These are phyloP conservation scores for Prosopis cineraria DNA, from an alignment of 306 rosid genomes.

Conservation along the genomic window DNA sequence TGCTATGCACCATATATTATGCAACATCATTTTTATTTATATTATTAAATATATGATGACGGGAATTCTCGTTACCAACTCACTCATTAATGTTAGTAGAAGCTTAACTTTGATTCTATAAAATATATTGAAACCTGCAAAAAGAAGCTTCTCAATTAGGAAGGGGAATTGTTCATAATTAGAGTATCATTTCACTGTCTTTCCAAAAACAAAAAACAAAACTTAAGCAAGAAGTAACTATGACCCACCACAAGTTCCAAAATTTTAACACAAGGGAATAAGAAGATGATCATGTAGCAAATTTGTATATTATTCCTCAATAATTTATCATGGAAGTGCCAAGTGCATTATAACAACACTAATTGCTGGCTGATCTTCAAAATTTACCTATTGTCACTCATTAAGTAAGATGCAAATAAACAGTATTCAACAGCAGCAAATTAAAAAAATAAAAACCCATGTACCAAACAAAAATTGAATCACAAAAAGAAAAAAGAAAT, in stretches of 20 bases:
- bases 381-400: not conserved
- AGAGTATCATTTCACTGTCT: not conserved
- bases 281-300: constrained; percentile 13
- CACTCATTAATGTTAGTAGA: not conserved
- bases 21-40: constrained; percentile 4
- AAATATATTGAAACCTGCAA: not conserved
- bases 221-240: not conserved
- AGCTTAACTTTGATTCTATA: not conserved
- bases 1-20: not conserved
- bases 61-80: constrained; percentile 1
- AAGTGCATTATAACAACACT: constrained; percentile 18
- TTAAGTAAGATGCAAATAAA: constrained; percentile 5
- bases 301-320: not conserved
- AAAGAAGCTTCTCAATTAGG: not conserved
- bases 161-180: not conserved
- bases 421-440: not conserved
- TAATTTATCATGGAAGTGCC: not conserved
- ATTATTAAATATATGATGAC: not conserved
- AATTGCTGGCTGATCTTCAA: constrained; percentile 1
- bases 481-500: not conserved
- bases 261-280: constrained; percentile 16
- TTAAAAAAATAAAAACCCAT: not conserved
- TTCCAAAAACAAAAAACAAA: not conserved
- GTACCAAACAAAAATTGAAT: not conserved
- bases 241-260: not conserved